Conservation (phyloP, 1,139 yeast species). For the Kodamaea sp. region DNA sequence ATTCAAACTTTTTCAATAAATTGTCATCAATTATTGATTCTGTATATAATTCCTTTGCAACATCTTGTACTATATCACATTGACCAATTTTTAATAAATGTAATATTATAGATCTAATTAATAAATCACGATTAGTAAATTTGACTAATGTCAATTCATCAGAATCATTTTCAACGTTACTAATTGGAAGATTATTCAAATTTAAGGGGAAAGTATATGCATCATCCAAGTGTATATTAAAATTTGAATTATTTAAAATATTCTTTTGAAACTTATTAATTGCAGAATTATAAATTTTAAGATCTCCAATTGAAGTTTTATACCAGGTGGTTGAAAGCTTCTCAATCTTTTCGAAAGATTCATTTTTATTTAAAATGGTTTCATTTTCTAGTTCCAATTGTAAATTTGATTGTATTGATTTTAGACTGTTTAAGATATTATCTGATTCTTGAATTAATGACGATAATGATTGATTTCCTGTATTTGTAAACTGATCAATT, state of each 20-base stretch:
- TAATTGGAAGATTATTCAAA: slow-evolving; percentile 30
- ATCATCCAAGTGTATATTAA: slow-evolving; percentile 36
- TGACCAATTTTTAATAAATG: slow-evolving; percentile 45
- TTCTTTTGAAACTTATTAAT: slow-evolving; percentile 38
- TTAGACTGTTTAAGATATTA: slow-evolving; percentile 24
- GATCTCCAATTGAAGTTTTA: slow-evolving; percentile 28
- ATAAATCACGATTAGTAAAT: slow-evolving; percentile 30
- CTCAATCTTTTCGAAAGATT: slow-evolving; percentile 9
- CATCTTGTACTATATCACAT: slow-evolving; percentile 33
- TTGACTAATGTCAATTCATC: slow-evolving; percentile 12
- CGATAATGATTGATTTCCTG: slow-evolving; percentile 23
- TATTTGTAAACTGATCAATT: slow-evolving; percentile 19
- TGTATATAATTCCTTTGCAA: slow-evolving; percentile 24
- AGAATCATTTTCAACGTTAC: slow-evolving; percentile 2
- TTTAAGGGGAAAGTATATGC: slow-evolving; percentile 43
- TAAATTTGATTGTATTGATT: slow-evolving; percentile 26
- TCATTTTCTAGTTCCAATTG: slow-evolving; percentile 15
- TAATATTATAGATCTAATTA: slow-evolving; percentile 39
- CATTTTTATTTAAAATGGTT: slow-evolving; percentile 4
- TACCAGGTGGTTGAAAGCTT: slow-evolving; percentile 29
- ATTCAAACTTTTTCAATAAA: slow-evolving; percentile 26
- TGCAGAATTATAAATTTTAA: slow-evolving; percentile 38
- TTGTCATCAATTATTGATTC: slow-evolving; percentile 21
- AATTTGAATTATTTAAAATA: slow-evolving; percentile 29
- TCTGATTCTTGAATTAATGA: slow-evolving; percentile 24